Evolutionary conservation across 2,329 filamentous ascomycete genomes (phyloP).

Genomic region (Aspergillus neoniger): DNA sequence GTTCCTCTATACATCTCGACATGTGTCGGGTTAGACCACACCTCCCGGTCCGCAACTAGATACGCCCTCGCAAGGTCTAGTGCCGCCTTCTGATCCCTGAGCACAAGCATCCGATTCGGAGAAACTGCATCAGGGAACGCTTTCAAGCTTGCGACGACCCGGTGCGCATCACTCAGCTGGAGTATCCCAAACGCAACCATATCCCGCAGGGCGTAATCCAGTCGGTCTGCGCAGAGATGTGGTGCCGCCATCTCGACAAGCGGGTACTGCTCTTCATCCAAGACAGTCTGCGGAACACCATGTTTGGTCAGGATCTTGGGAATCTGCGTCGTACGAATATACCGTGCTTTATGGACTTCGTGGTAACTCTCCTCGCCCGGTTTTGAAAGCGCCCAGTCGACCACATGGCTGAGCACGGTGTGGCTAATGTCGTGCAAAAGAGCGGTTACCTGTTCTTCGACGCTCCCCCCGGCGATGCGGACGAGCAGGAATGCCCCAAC

Average conservation of each 20-base stretch:
- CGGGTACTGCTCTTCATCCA: slow-evolving; percentile 44
- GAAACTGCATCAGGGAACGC: slow-evolving; percentile 32
- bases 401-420: slow-evolving; percentile 45
- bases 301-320: slow-evolving; percentile 38
- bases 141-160: slow-evolving; percentile 29
- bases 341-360: slow-evolving; percentile 44
- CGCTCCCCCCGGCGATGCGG: slow-evolving; percentile 35
- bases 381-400: slow-evolving; percentile 41
- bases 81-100: slow-evolving; percentile 32
- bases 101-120: slow-evolving; percentile 34
- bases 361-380: slow-evolving; percentile 44
- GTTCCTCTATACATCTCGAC: slow-evolving; percentile 38
- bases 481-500: slow-evolving; percentile 44
- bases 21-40: slow-evolving; percentile 44
- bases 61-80: slow-evolving; percentile 38
- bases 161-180: slow-evolving; percentile 29
- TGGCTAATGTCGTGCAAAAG: slow-evolving; percentile 46
- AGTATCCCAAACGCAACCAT: slow-evolving; percentile 36
- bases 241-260: slow-evolving; percentile 43
- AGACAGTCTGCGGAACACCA: slow-evolving; percentile 30
- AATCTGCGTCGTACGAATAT: slow-evolving; percentile 35
- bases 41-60: slow-evolving; percentile 35
- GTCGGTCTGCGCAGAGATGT: slow-evolving; percentile 44
- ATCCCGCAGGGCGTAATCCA: slow-evolving; percentile 45
- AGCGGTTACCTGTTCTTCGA: slow-evolving; percentile 43